Percentiles rank a stretch among this genome's conserved stretches.
phyloP scores from a whole-genome alignment of 257 asterid genomes.

The Schizonepeta tenuifolia region DNA sequence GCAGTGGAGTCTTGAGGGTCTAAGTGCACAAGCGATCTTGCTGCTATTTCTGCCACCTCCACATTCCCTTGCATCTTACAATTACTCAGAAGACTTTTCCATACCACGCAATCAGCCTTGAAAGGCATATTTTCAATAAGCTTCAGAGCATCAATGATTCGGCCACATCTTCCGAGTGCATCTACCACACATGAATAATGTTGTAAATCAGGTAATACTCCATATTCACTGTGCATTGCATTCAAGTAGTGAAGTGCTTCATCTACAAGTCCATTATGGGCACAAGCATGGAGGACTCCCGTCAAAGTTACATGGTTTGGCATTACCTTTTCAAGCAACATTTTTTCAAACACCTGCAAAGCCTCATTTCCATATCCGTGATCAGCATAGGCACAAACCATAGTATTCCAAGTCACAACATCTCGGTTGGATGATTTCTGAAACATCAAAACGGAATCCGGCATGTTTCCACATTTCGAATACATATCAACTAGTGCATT shows the following conservation, averaged over 20 bases:
- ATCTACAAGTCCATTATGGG: slow-evolving; percentile 64
- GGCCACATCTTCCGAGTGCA: too few relatives aligned
- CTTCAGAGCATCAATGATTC: too few relatives aligned
- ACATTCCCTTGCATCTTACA: slow-evolving; percentile 68
- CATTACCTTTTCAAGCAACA: slow-evolving; percentile 53
- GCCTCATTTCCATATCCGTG: slow-evolving; percentile 58
- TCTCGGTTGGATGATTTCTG: slow-evolving; percentile 67
- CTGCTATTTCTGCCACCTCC: slow-evolving; percentile 45
- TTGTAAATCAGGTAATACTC: too few relatives aligned
- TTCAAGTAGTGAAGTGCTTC: too few relatives aligned
- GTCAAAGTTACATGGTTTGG: slow-evolving; percentile 58
- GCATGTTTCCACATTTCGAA: slow-evolving; percentile 81
- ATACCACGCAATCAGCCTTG: slow-evolving; percentile 76
- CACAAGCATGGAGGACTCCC: slow-evolving; percentile 66
- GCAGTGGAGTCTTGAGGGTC: slow-evolving; percentile 79
- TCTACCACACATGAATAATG: not conserved
- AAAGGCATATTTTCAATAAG: slow-evolving; percentile 19
- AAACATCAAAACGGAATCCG: slow-evolving; percentile 67
- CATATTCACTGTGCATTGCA: slow-evolving; percentile 44
- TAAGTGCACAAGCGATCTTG: slow-evolving; percentile 60
- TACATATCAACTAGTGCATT: slow-evolving; percentile 97
- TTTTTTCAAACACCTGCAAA: slow-evolving; percentile 41
- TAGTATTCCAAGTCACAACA: slow-evolving; percentile 73
- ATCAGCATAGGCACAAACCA: slow-evolving; percentile 67
- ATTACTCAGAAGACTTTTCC: slow-evolving; percentile 81